Evolutionary conservation across 805 yeast genomes (phyloP).

Genomic region (Starmerella vaccinii): DNA sequence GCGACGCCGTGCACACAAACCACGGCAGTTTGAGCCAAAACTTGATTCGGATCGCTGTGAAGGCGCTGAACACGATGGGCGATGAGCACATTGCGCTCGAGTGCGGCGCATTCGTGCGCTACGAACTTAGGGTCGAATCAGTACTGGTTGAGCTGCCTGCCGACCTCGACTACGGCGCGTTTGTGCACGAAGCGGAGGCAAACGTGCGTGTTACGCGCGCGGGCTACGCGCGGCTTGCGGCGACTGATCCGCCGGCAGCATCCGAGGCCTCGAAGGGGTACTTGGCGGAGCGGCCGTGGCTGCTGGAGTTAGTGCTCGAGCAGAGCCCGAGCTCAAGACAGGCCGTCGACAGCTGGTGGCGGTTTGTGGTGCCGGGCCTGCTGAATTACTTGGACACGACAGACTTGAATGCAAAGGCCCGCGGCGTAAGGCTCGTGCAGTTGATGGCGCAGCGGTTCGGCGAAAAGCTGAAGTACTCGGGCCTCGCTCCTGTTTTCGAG

Average conservation of each 20-base stretch:
- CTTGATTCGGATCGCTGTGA: background rate
- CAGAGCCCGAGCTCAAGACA: background rate
- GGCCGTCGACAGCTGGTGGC: conserved; percentile 24
- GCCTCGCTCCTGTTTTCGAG: conserved; percentile 28
- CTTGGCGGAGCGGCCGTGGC: conserved; percentile 16
- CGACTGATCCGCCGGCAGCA: background rate
- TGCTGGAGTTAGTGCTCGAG: conserved; percentile 11
- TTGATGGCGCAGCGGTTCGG: conserved; percentile 13
- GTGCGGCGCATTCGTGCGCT: conserved; percentile 6
- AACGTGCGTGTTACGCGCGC: conserved; percentile 4
- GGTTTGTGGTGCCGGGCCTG: conserved; percentile 28
- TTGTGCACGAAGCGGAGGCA: background rate
- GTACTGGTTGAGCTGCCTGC: background rate
- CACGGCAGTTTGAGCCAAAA: background rate
- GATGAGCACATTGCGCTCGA: background rate
- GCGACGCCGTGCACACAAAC: background rate
- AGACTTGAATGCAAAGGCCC: conserved; percentile 23
- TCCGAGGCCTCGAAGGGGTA: background rate
- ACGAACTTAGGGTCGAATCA: background rate
- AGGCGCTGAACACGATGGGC: background rate
- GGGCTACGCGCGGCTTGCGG: conserved; percentile 6
- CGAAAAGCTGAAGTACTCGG: conserved; percentile 18
- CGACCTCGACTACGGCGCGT: background rate
- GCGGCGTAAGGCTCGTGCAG: conserved; percentile 22
- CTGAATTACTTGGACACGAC: conserved; percentile 28